phyloP scores from a whole-genome alignment of 2,329 filamentous ascomycete genomes.

The Ophiocordyceps australis region DNA sequence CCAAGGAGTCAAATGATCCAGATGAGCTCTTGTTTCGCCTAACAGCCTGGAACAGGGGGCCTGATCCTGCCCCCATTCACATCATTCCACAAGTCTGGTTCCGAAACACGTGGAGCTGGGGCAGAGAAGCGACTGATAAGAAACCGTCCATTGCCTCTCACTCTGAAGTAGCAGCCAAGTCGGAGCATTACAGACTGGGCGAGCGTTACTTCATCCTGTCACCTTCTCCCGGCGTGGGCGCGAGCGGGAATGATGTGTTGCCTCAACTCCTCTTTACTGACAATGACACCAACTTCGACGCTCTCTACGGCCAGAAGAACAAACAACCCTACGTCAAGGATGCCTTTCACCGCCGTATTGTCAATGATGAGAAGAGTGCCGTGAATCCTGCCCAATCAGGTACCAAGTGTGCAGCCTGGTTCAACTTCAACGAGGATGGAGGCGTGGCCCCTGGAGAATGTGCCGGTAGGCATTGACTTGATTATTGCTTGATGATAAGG shows the following conservation, averaged over 20 bases:
- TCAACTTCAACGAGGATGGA: conserved; percentile 73
- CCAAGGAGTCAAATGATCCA: conserved; percentile 81
- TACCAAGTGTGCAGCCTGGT: conserved; percentile 87
- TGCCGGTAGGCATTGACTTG: conserved; percentile 41
- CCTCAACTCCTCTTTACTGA: conserved; percentile 84
- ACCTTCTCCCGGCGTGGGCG: conserved; percentile 71
- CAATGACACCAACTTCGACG: conserved; percentile 78
- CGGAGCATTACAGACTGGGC: conserved; percentile 65
- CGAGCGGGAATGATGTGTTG: conserved; percentile 64
- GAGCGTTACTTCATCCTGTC: conserved; percentile 72
- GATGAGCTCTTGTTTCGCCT: conserved; percentile 88
- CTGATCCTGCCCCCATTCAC: conserved; percentile 77
- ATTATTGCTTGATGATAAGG: background rate
- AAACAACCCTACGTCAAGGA: conserved; percentile 80
- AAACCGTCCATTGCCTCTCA: conserved; percentile 63
- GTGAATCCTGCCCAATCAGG: conserved; percentile 66
- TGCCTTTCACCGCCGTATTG: conserved; percentile 78
- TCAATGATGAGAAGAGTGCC: conserved; percentile 61
- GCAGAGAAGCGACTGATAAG: conserved; percentile 52
- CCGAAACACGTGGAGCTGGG: conserved; percentile 95
- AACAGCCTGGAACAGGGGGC: conserved; percentile 89
- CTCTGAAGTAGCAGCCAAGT: conserved; percentile 50
- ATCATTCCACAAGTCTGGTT: conserved; percentile 95
- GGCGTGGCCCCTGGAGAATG: conserved; percentile 83
- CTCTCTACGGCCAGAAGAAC: conserved; percentile 64